Evolutionary conservation across 2,329 filamentous ascomycete species (phyloP).

Genomic region (Biscogniauxia sp.): DNA sequence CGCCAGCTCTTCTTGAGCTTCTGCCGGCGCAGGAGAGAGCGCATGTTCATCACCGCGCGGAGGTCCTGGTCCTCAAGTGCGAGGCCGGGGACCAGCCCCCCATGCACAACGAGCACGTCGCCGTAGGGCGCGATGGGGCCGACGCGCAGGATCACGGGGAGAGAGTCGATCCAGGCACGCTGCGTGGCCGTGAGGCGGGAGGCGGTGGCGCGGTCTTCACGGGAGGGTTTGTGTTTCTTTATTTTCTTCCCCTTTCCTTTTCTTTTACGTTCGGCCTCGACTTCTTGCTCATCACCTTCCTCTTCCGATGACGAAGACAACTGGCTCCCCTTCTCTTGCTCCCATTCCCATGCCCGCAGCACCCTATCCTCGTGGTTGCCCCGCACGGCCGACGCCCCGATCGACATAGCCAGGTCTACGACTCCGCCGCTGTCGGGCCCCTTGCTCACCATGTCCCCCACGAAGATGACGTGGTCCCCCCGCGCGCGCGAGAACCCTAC

Average conservation of each 20-base stretch:
- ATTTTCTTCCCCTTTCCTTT: slow-evolving; percentile 12
- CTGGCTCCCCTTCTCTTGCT: slow-evolving; percentile 9
- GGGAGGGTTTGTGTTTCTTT: slow-evolving; percentile 33
- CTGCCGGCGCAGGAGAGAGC: slow-evolving; percentile 57
- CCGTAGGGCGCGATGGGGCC: slow-evolving; percentile 58
- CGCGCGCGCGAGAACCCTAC: slow-evolving; percentile 56
- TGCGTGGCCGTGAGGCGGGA: slow-evolving; percentile 56
- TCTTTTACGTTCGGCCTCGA: slow-evolving; percentile 45
- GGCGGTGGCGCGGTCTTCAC: slow-evolving; percentile 52
- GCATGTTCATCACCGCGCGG: slow-evolving; percentile 88
- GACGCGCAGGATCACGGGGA: slow-evolving; percentile 75
- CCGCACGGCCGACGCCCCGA: slow-evolving; percentile 77
- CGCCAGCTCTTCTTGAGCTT: slow-evolving; percentile 7
- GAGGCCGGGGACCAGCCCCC: slow-evolving; percentile 76
- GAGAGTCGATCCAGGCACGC: slow-evolving; percentile 64
- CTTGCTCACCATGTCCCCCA: slow-evolving; percentile 81
- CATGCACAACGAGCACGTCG: slow-evolving; percentile 76
- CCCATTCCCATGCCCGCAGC: slow-evolving; percentile 58
- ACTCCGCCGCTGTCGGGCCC: slow-evolving; percentile 81
- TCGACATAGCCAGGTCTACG: slow-evolving; percentile 68
- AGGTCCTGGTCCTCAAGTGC: slow-evolving; percentile 70
- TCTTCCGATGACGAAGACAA: slow-evolving; percentile 19
- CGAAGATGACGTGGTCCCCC: slow-evolving; percentile 71
- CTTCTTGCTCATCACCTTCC: slow-evolving; percentile 16
- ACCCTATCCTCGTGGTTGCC: slow-evolving; percentile 92